phyloP scores from a whole-genome alignment of 305 asterid genomes.

The Fraxinus dipetala region DNA sequence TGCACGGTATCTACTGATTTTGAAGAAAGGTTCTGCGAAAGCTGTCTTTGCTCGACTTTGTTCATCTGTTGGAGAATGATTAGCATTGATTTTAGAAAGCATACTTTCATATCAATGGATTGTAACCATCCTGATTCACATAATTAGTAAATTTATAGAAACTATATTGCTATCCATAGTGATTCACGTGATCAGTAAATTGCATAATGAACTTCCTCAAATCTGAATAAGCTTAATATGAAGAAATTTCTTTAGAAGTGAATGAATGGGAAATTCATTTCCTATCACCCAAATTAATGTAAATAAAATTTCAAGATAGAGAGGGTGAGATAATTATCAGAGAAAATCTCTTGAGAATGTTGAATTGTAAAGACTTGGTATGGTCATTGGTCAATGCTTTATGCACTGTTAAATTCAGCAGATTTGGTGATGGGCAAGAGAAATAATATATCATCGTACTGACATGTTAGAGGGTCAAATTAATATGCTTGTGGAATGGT shows the following conservation, averaged over 20 bases:
- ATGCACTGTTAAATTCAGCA: background rate
- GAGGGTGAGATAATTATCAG: background rate
- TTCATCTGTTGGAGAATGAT: constrained; percentile 42
- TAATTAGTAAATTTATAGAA: background rate
- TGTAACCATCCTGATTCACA: background rate
- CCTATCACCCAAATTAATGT: background rate
- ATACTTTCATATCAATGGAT: background rate
- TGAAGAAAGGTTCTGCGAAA: constrained; percentile 53
- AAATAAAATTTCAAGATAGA: background rate
- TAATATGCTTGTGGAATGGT: background rate
- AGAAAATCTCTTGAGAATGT: background rate
- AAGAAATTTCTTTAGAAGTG: background rate
- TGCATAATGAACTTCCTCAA: background rate
- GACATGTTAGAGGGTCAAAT: background rate
- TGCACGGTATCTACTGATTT: constrained; percentile 44
- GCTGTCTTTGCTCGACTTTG: constrained; percentile 50
- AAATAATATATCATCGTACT: background rate
- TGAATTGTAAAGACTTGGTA: background rate
- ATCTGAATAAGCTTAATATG: background rate
- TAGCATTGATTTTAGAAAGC: background rate
- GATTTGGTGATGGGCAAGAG: background rate
- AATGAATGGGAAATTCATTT: background rate
- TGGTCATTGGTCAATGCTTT: background rate
- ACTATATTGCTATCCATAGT: background rate
- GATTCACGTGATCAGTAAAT: background rate